Conservation (phyloP, 1,284 basidiomycete species). For the Marasmius oreades region DNA sequence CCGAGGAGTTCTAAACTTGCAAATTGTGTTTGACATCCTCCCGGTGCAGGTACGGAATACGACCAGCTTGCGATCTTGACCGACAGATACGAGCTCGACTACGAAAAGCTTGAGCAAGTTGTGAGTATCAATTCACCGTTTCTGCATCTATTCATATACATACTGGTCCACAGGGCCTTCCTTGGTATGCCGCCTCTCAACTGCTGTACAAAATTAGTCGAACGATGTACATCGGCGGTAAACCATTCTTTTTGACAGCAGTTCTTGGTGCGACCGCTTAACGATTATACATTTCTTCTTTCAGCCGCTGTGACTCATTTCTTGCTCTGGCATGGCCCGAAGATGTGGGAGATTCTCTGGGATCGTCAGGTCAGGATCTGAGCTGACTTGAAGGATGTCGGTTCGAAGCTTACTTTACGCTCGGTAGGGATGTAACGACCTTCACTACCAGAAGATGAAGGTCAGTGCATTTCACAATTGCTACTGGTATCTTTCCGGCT, state of each 20-base stretch:
- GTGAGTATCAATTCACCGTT: background rate
- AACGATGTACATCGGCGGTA: constrained; percentile 28
- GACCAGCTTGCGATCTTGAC: constrained; percentile 26
- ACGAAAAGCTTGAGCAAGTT: constrained; percentile 19
- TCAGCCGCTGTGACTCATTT: constrained; percentile 35
- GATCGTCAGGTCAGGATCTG: constrained; percentile 17
- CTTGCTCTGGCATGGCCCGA: constrained; percentile 34
- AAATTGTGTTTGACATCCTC: no score
- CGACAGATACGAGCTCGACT: constrained; percentile 27
- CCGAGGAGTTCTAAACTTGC: no score
- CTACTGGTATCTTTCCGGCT: background rate
- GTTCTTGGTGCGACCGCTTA: no score
- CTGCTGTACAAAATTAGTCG: constrained; percentile 26
- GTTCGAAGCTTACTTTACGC: background rate
- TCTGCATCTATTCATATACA: background rate
- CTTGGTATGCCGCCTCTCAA: constrained; percentile 28
- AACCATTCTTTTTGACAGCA: background rate
- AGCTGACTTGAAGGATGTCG: constrained; percentile 22
- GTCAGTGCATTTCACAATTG: background rate
- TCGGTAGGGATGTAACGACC: constrained; percentile 26
- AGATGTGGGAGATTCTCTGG: constrained; percentile 27
- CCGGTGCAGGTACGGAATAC: constrained; percentile 19
- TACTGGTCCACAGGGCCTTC: constrained; percentile 19
- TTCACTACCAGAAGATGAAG: constrained; percentile 40
- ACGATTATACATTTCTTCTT: background rate